These are phyloP conservation scores for Colletotrichum trifolii DNA, from an alignment of 2,329 filamentous ascomycete species.

Conservation along the genomic window DNA sequence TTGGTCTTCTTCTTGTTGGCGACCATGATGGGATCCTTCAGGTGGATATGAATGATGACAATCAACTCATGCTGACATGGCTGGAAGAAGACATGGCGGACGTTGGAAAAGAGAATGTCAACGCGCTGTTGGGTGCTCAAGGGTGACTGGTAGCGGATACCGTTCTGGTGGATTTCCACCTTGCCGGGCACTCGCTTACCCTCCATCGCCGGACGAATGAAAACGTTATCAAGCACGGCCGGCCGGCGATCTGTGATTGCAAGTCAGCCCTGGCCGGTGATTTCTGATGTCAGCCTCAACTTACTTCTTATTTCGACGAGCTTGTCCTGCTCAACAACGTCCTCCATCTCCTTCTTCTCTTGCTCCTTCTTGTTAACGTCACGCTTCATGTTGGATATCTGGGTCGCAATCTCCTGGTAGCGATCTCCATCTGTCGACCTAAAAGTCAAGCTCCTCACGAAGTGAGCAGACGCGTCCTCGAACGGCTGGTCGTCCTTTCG, in stretches of 20 bases:
- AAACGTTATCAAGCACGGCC: conserved; percentile 91
- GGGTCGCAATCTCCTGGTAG: conserved; percentile 89
- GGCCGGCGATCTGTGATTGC: conserved; percentile 80
- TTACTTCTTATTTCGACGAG: conserved; percentile 91
- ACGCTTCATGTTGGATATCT: conserved; percentile 97
- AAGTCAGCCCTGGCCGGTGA: not conserved
- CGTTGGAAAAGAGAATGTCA: conserved; percentile 96
- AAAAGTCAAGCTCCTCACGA: conserved; percentile 95
- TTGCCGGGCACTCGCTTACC: conserved; percentile 96
- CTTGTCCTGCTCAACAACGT: conserved; percentile 99
- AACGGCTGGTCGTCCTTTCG: conserved; percentile 98
- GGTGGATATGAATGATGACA: conserved; percentile 96
- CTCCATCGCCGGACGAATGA: conserved; percentile 93
- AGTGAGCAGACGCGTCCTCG: conserved; percentile 94
- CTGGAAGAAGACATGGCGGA: conserved; percentile 99
- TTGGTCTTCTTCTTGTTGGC: conserved; percentile 98
- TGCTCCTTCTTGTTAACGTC: conserved; percentile 92
- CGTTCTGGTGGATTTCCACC: conserved; percentile 98
- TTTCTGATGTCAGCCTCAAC: conserved; percentile 43
- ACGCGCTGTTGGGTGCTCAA: conserved; percentile 84
- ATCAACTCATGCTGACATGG: conserved; percentile 96
- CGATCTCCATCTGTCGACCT: conserved; percentile 89
- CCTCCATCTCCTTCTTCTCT: conserved; percentile 99
- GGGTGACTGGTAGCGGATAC: conserved; percentile 92
- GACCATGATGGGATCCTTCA: conserved; percentile 98